Base-by-base conservation (phyloP, 106 monocot genomes). In the Platanthera zijinensis region DNA sequence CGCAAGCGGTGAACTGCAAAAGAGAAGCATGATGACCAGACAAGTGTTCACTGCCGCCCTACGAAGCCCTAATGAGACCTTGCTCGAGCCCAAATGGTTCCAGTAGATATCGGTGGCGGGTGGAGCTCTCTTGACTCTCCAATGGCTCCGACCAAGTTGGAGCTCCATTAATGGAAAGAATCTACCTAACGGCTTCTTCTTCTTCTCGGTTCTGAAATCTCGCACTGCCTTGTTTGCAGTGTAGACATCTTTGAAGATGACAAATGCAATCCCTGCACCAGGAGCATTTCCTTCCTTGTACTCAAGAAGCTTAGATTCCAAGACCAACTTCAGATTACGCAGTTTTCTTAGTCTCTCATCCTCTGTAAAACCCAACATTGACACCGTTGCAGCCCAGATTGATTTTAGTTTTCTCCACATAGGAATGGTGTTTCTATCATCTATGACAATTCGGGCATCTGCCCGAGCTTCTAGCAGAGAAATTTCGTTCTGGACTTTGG, bases 41-140 rank as follows among this genome's bases (percentile, higher is more conserved):
- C 93, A 92, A 10, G 91, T 84, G 80, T 97, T 94, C 14, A 97
- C 97, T 0, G 89, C 94, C 19, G 85, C 83, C 13, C 91, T 73
- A 18, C 97, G 87, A 53, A 93, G 70, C 11, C 75, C 78, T 18
- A 84, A 69, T 0, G 94, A 94, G 13, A 90, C 63, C 82, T 94
- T 99, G 73, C 85, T 94, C 67, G 91, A 81, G 3, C 97, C 97
- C 79, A 94, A 74, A 57, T 99, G 91, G 56, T 91, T 99, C 97
- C 97, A 99, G 82, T 99, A 99, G 45, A 99, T 99, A 69, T 99
- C 97, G 18, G 91, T 78, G 47, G 97, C 97, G 10, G 93, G 89
- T 1, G 97, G 94, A 9, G 97, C 97, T 70, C 94, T 80, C 78
- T 99, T 86, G 18, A 99, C 97, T 75, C 84, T 88, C 97, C 97